Evolutionary conservation across 306 rosid species (phyloP), one percentile per base, ranked within the genome.

Genomic region (Ammopiptanthus mongolicus): DNA sequence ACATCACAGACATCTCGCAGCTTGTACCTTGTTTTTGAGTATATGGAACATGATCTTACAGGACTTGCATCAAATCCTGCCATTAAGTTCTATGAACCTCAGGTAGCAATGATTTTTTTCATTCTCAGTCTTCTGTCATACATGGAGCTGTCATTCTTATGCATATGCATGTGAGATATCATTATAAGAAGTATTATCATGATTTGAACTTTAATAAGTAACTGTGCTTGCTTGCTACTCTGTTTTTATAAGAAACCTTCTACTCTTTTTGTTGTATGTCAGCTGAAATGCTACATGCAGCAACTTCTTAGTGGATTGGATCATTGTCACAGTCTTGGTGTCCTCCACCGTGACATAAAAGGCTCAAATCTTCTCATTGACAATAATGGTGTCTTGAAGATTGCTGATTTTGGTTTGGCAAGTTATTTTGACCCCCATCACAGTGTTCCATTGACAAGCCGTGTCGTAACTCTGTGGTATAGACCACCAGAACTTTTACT

Each of bases 401-500:
- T 95, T 67, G 99, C 97, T 0, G 99, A 95, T 87, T 92, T 95
- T 84, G 99, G 99, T 62, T 83, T 95, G 89, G 99, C 99, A 13
- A 92, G 89, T 76, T 85, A 76, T 77, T 95, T 80, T 72, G 93
- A 95, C 21, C 88, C 97, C 44, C 80, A 69, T 75, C 89, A 84
- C 39, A 87, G 82, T 58, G 84, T 82, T 81, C 90, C 92, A 31
- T 74, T 90, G 82, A 95, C 99, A 29, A 95, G 96, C 58, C 99
- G 99, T 29, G 99, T 95, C 11, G 97, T 95, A 63, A 95, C 99
- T 65, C 84, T 95, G 47, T 95, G 99, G 99, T 95, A 95, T 76
- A 86, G 99, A 80, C 99, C 99, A 11, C 99, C 99, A 5, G 99
- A 95, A 68, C 99, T 95, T 81, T 80, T 95, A 77, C 97, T 95